phyloP scores from a whole-genome alignment of 78 protist species.

The Creolimax fragrantissima region DNA sequence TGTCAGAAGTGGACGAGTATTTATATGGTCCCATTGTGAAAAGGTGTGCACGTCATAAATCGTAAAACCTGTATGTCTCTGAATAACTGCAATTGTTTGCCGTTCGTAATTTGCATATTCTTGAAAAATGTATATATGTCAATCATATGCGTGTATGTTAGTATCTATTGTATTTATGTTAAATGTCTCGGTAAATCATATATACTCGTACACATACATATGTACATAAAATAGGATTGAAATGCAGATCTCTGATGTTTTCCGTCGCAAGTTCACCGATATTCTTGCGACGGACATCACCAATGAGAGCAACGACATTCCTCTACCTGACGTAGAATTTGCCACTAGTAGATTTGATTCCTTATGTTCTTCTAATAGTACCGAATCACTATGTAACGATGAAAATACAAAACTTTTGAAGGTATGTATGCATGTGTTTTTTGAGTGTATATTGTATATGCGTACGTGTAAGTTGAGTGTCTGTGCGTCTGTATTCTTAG shows the following conservation, averaged over 20 bases:
- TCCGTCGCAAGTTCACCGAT: background rate
- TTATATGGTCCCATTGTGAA: background rate
- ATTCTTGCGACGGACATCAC: no score
- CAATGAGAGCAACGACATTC: no score
- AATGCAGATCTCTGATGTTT: background rate
- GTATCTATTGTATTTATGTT: background rate
- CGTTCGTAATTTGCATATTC: background rate
- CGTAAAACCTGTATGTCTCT: background rate
- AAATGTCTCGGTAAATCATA: background rate
- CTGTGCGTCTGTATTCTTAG: no score
- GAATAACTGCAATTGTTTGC: background rate
- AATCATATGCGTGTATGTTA: background rate
- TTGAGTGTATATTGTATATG: no score
- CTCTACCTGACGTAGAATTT: no score
- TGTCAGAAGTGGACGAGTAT: no score
- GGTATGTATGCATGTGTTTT: background rate
- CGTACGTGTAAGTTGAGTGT: no score
- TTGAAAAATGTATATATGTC: background rate
- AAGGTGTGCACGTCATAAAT: background rate
- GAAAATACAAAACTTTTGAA: no score
- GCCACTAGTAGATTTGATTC: no score
- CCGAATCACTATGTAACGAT: no score
- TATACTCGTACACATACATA: background rate
- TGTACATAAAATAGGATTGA: background rate
- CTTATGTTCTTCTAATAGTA: no score